Base-by-base conservation (phyloP, 768 basidiomycete species). In the Leucocoprinus leucothites region DNA sequence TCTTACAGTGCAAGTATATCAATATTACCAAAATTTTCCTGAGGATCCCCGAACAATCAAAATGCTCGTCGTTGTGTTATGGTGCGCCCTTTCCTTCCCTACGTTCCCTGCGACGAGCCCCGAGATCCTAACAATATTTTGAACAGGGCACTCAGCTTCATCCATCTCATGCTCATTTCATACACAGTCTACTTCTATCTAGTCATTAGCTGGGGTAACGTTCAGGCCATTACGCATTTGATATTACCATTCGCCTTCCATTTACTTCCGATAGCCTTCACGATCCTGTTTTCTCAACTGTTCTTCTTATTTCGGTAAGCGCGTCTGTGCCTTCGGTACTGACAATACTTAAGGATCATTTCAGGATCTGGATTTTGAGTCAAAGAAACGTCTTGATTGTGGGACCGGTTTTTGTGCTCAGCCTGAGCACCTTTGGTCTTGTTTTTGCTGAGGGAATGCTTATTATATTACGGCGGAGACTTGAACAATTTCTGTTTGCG, bases 101-200 rank as follows among this genome's bases (percentile, higher is more conserved):
- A n/a, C n/a, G n/a, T n/a, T n/a, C n/a, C n/a, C n/a, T 31, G 31
- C 5, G 5, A 1, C 14, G 5, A 26, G 13, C 36, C 28, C 11
- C 14, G 41, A 21, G 13, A 16, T 19, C 21, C 11, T 5, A 18
- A 6, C n/a, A 41, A 34, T 9, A 9, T 22, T 28, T 24, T 9
- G 22, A 45, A 6, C 31, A 64, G 63, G 62, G 48, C 52, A 22
- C 50, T 65, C 3, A 60, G 61, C 51, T 26, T 60, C 31, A 48
- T 25, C 8, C 62, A 65, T 28, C 57, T 63, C 9, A 24, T 56
- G 1, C 46, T 63, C 14, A 61, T 65, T 22, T 57, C 56, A 25
- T 56, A 65, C 35, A 25, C 62, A 7, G 36, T 45, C 16, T 65
- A 65, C 40, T 51, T 60, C 46, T 65, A 63, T 42, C 62, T 65